Base-by-base conservation (phyloP, 176 grass and related monocot species). In the Aegilops bicornis region DNA sequence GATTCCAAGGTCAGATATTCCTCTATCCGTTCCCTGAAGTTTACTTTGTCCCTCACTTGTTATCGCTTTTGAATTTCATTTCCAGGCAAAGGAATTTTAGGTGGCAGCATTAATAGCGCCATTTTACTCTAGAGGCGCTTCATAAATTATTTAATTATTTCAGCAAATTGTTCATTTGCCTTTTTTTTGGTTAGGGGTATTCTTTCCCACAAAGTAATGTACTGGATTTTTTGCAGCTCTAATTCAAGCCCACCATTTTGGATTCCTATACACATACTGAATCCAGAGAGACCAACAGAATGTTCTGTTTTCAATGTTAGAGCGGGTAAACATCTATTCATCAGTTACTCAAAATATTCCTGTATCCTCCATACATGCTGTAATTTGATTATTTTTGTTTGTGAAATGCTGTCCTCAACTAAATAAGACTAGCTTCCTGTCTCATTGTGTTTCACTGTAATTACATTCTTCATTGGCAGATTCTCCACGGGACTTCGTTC, bases 191-290 rank as follows among this genome's bases (percentile, higher is more conserved):
- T 58, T 81, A 42, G 76, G 36, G 52, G 31, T 27, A 48, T 61
- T 84, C 17, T 63, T 70, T 52, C 23, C 62, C 10, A 17, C 45
- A 60, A 76, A 89, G 48, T 73, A 31, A 86, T 82, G 37, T 42
- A 82, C 47, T 43, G 16, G 52, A 50, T 84, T 84, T 84, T 81
- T 92, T 77, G 54, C 97, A 99, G 94, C 83, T 96, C 97, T 30
- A 96, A 87, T 84, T 87, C 94, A 86, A 96, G 91, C 4, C 89
- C 97, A 58, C 97, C 97, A 65, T 99, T 99, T 87, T 99, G 97
- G 97, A 96, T 99, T 86, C 97, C 97, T 10, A 96, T 99, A 93
- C 97, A 99, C 86, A 91, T 96, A 73, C 61, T 99, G 80, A 99
- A 99, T 86, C 94, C 92, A 9, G 97, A 99, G 90, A 96, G 97